phyloP scores from a whole-genome alignment of 2,329 filamentous ascomycete genomes.

The Pseudocercospora pini-densiflorae region DNA sequence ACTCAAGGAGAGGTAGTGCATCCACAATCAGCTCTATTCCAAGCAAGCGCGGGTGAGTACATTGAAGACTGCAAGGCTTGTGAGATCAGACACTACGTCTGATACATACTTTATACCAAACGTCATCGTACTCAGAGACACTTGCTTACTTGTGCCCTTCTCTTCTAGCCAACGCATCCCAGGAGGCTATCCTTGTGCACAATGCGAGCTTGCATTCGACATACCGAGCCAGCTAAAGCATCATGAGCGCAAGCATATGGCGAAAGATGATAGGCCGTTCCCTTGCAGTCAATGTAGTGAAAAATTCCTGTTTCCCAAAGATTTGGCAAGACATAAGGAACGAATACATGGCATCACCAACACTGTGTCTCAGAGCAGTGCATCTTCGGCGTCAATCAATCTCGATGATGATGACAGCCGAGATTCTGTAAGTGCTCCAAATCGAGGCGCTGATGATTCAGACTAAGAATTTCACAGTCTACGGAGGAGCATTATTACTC shows the following conservation, averaged over 20 bases:
- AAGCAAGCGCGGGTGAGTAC: not conserved
- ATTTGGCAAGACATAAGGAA: conserved; percentile 4
- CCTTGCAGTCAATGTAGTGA: not conserved
- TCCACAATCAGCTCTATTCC: conserved; percentile 4
- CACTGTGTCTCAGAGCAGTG: not conserved
- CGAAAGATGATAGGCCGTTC: not conserved
- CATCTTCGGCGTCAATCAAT: not conserved
- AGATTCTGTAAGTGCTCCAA: not conserved
- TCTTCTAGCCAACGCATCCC: not conserved
- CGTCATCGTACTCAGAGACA: not conserved
- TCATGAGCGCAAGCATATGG: conserved; percentile 1
- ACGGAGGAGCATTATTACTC: conserved; percentile 2
- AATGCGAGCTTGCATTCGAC: conserved; percentile 4
- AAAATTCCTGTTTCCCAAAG: not conserved
- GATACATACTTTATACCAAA: not conserved
- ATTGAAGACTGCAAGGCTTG: not conserved
- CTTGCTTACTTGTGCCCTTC: not conserved
- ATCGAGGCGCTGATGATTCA: not conserved
- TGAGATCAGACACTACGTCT: not conserved
- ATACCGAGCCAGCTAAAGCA: conserved; percentile 3
- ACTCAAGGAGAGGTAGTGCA: not conserved
- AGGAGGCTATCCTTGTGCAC: not conserved
- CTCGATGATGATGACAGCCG: not conserved
- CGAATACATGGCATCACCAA: conserved; percentile 1
- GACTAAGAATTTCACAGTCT: not conserved